Percentiles rank a stretch among this genome's conserved stretches.
Conservation (phyloP, 495 filamentous ascomycete species). For the Xylaria acuta region DNA sequence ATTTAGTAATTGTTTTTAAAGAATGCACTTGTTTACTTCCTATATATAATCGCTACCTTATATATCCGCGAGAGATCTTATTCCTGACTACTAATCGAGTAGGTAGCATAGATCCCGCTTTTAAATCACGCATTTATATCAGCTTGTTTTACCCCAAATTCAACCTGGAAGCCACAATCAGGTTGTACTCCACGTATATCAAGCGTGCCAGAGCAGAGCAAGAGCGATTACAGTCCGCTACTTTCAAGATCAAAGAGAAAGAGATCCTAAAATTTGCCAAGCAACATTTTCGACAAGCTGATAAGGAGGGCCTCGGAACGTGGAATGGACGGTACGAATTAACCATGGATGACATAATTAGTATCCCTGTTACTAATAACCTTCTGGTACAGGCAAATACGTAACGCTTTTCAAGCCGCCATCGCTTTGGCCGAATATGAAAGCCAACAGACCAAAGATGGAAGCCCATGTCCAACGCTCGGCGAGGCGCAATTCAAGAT, state of each 20-base stretch:
- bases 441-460: conserved; percentile 16
- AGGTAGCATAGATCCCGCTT: conserved; percentile 56
- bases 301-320: conserved; percentile 28
- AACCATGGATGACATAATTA: neutral
- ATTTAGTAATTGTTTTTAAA: no score
- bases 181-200: conserved; percentile 46
- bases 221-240: conserved; percentile 4
- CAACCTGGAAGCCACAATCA: conserved; percentile 35
- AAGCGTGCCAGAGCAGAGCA: conserved; percentile 31
- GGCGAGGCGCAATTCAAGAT: conserved; percentile 33
- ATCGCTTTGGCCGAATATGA: conserved; percentile 37
- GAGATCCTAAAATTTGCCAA: conserved; percentile 26
- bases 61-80: no score
- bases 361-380: neutral
- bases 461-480: conserved; percentile 20
- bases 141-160: conserved; percentile 55
- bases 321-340: conserved; percentile 38
- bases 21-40: no score
- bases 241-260: conserved; percentile 32
- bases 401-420: conserved; percentile 45
- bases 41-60: no score
- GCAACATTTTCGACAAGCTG: conserved; percentile 20
- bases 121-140: conserved; percentile 56
- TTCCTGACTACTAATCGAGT: conserved; percentile 62
- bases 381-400: conserved; percentile 27